A percentile compares a stretch with the other conserved stretches of the same genome.
Conservation (phyloP, 257 asterid species). For the Ligustrum vulgare region DNA sequence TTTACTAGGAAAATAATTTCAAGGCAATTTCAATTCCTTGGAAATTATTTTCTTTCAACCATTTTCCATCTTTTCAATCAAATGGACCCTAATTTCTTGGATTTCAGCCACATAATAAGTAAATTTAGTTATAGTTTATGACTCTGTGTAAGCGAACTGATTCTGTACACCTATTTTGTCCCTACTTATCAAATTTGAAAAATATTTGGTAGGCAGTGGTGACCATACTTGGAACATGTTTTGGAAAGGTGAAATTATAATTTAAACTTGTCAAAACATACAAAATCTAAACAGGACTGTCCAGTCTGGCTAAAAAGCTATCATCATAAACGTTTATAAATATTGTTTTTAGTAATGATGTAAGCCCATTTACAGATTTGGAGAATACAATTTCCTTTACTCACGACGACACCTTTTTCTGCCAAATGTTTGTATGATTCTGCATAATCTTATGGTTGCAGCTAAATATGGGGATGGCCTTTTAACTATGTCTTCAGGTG, state of each 20-base stretch:
- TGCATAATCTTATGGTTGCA: background rate
- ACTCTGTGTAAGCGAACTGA: background rate
- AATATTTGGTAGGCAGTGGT: background rate
- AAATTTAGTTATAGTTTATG: background rate
- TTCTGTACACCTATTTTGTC: background rate
- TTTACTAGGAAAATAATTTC: too few species aligned
- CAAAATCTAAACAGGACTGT: background rate
- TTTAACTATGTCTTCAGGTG: conserved; percentile 55
- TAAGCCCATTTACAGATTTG: background rate
- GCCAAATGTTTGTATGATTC: background rate
- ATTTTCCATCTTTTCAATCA: too few species aligned
- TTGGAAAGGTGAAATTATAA: too few species aligned
- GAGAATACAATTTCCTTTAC: background rate
- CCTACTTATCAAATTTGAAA: background rate
- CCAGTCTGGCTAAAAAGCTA: background rate
- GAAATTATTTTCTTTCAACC: too few species aligned
- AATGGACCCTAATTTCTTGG: background rate
- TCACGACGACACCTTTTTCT: background rate
- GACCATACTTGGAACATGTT: background rate
- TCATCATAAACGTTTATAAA: background rate
- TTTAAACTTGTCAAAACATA: background rate
- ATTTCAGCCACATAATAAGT: background rate
- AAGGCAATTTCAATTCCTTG: too few species aligned
- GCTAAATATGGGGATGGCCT: background rate
- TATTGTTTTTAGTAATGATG: background rate